A percentile compares a stretch with the other conserved stretches of the same genome.
Evolutionary conservation across 306 rosid genomes (phyloP).

Genomic region (Fragaria iinumae): DNA sequence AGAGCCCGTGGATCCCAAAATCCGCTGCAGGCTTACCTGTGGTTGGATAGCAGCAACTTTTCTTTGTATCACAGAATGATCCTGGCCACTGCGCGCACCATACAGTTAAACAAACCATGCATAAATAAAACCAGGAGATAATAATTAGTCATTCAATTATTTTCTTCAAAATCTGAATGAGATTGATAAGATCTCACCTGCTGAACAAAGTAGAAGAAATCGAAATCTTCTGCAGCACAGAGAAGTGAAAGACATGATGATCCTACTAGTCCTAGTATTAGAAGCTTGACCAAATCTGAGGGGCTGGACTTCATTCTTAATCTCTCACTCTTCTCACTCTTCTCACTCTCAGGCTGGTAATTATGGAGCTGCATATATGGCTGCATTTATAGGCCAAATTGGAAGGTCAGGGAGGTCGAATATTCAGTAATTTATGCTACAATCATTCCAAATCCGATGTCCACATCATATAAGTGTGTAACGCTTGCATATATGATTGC

Average conservation of each 20-base stretch:
- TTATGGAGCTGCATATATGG: not conserved
- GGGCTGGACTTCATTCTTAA: conserved; percentile 32
- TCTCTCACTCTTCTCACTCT: not conserved
- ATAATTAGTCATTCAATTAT: not conserved
- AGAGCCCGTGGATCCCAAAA: conserved; percentile 70
- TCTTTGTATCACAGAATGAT: conserved; percentile 67
- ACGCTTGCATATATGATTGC: not conserved
- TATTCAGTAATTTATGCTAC: conserved; percentile 32
- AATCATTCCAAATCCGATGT: not conserved
- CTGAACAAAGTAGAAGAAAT: conserved; percentile 86
- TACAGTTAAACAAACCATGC: not conserved
- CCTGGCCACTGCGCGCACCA: conserved; percentile 66
- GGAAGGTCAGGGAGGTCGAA: conserved; percentile 26
- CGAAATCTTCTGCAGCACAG: conserved; percentile 55
- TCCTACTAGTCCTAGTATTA: conserved; percentile 47
- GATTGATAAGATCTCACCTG: conserved; percentile 39
- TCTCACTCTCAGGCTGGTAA: conserved; percentile 3
- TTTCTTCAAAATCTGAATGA: not conserved
- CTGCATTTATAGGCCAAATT: conserved; percentile 29
- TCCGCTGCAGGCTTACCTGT: conserved; percentile 70
- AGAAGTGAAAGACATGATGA: conserved; percentile 35
- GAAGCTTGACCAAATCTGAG: conserved; percentile 36
- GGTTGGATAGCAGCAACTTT: conserved; percentile 65
- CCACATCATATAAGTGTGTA: conserved; percentile 8
- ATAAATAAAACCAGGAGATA: not conserved